These are phyloP conservation scores for Tricholoma hemisulphureum DNA, from an alignment of 768 basidiomycete species.

Conservation along the genomic window DNA sequence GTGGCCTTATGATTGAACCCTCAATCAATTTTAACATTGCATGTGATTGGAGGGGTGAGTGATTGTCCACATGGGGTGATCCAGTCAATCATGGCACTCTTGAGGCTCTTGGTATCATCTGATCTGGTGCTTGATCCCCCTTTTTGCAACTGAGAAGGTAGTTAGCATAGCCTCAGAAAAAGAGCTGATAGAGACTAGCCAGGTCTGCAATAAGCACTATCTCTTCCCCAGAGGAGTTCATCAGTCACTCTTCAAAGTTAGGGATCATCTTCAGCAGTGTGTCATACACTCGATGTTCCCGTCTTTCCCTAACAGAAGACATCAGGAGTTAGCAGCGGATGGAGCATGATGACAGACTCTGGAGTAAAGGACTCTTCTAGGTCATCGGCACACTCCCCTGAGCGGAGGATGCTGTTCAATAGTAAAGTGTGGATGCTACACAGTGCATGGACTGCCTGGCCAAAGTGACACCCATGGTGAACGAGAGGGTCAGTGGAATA, in stretches of 20 bases:
- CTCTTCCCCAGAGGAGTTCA: neutral
- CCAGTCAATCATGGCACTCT: neutral
- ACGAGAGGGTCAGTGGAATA: neutral
- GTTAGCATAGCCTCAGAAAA: neutral
- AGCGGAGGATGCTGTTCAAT: neutral
- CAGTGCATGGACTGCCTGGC: conserved; percentile 2
- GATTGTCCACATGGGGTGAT: neutral
- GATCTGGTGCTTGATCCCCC: neutral
- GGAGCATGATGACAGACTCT: neutral
- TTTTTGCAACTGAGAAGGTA: neutral
- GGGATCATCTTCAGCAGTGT: neutral
- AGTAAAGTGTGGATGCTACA: conserved; percentile 3
- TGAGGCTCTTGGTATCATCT: neutral
- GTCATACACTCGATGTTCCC: neutral
- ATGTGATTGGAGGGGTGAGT: neutral
- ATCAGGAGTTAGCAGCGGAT: neutral
- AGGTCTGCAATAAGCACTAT: neutral
- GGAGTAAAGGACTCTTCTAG: neutral
- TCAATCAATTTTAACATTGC: neutral
- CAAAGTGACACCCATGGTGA: conserved; percentile 7
- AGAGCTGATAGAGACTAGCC: neutral
- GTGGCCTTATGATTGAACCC: neutral
- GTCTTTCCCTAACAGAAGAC: neutral
- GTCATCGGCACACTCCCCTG: neutral
- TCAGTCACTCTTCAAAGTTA: neutral